phyloP scores from a whole-genome alignment of 345 rosid genomes.

The Stellera chamaejasme region DNA sequence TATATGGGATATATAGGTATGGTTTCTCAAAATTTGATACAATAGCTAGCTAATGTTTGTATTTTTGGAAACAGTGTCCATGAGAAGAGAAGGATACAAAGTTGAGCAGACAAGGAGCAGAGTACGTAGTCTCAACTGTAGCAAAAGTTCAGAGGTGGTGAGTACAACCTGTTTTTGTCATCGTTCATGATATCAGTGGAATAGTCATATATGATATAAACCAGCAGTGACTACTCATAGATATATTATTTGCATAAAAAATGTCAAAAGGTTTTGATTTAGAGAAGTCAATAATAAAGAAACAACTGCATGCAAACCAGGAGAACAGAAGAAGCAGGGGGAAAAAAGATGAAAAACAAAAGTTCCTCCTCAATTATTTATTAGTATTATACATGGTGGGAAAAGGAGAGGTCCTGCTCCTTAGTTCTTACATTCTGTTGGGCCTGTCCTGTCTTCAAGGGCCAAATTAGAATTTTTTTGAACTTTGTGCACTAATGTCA shows the following conservation, averaged over 20 bases:
- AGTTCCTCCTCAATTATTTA: conserved; percentile 7
- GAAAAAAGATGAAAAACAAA: conserved; percentile 4
- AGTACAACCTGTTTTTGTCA: conserved; percentile 5
- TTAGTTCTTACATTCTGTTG: conserved; percentile 18
- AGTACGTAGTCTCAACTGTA: conserved; percentile 21
- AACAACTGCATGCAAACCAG: neutral
- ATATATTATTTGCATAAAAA: too few species aligned
- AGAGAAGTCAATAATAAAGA: neutral
- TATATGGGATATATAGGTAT: too few species aligned
- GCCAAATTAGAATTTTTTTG: conserved; percentile 6
- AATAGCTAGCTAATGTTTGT: too few species aligned
- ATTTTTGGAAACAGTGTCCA: conserved; percentile 15
- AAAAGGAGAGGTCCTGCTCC: conserved; percentile 22
- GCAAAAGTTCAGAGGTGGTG: conserved; percentile 42
- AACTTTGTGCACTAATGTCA: conserved; percentile 2
- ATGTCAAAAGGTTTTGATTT: neutral
- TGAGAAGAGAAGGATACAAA: conserved; percentile 24
- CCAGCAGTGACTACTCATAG: too few species aligned
- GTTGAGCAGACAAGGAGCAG: conserved; percentile 32
- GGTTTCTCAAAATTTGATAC: too few species aligned
- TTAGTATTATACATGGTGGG: conserved; percentile 14
- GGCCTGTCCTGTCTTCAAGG: conserved; percentile 15
- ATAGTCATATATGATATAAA: neutral
- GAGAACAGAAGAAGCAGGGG: conserved; percentile 13
- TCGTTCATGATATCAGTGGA: conserved; percentile 1